Base-by-base conservation (phyloP, 768 basidiomycete species). In the Symmetrospora coprosmae region DNA sequence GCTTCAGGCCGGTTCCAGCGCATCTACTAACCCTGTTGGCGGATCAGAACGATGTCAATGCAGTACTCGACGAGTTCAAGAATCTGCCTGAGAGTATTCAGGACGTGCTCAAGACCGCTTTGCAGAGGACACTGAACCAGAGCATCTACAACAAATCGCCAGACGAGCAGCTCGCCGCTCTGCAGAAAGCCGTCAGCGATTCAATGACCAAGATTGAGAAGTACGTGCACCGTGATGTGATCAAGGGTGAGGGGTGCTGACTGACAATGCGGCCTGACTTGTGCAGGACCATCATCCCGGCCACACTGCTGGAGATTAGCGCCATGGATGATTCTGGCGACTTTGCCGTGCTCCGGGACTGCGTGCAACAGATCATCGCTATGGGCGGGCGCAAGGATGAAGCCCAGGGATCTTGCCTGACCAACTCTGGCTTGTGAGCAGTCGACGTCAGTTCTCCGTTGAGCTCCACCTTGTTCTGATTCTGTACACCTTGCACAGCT, bases 71-170 rank as follows among this genome's bases (percentile, higher is more conserved):
- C 41, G 28, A 33, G 13, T 58, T 58, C 55, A 30, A 9, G 37
- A 43, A 43, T n/a, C 34, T 58, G 16, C 55, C 55, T 9, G 35
- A 40, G 6, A 43, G 46, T 43, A 43, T 47, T 6, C 43, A 43
- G 25, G 46, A 58, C 25, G 55, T 58, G 4, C 55, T 58, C 55
- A 58, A 58, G 43, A 58, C 55, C 4, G 55, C 55, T 17, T 16
- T 58, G 4, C 25, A 17, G 27, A 21, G 46, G 25, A 41, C 46
- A 13, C 21, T 58, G 4, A 46, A 58, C 34, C 55, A 58, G 31
- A 40, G 46, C 31, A 58, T 58, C 30, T 46, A 58, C 33, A 27
- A 39, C 23, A 16, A 45, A 9, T 40, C 40, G 27, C 55, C 55
- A 31, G 21, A 43, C n/a, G 27, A 58, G 55, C 55, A 58, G 46